Evolutionary conservation across 768 basidiomycete species (phyloP).

Genomic region (Mycena capillaripes): DNA sequence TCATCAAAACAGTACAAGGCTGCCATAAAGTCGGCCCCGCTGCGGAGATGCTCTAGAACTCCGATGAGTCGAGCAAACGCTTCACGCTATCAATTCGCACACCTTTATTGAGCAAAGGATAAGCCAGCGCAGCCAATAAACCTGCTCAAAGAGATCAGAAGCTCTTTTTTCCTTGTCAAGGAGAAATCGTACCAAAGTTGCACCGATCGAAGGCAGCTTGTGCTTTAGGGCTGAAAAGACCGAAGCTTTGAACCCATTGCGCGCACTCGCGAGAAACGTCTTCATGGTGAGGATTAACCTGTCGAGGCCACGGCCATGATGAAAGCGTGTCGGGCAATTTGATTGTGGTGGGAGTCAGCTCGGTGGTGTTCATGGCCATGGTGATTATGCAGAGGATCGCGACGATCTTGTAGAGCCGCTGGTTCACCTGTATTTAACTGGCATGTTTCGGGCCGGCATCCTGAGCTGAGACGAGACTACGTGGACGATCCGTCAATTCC

Average conservation of each 20-base stretch:
- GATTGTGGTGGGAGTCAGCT: background rate
- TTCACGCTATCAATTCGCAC: background rate
- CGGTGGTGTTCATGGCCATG: too few species aligned
- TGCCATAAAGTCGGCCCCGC: constrained; percentile 11
- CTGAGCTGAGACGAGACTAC: too few species aligned
- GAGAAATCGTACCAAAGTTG: constrained; percentile 14
- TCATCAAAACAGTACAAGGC: constrained; percentile 11
- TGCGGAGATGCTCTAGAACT: background rate
- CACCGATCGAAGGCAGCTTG: constrained; percentile 28
- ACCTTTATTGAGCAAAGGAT: constrained; percentile 4
- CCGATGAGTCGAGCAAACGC: background rate
- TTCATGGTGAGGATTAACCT: constrained; percentile 11
- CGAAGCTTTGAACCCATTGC: constrained; percentile 17
- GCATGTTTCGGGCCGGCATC: too few species aligned
- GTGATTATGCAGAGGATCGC: too few species aligned
- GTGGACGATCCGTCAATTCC: too few species aligned
- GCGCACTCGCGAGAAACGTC: background rate
- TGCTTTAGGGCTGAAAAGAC: constrained; percentile 10
- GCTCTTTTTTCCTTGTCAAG: constrained; percentile 22
- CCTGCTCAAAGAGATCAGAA: background rate
- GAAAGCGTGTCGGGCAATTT: constrained; percentile 2
- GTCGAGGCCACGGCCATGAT: constrained; percentile 20
- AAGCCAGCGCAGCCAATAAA: constrained; percentile 9
- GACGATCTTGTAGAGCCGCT: too few species aligned
- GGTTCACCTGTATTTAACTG: too few species aligned